A percentile compares a stretch with the other conserved stretches of the same genome.
Evolutionary conservation across 1,284 basidiomycete species (phyloP).

Genomic region (Microbotryum lychnidis-dioicae): DNA sequence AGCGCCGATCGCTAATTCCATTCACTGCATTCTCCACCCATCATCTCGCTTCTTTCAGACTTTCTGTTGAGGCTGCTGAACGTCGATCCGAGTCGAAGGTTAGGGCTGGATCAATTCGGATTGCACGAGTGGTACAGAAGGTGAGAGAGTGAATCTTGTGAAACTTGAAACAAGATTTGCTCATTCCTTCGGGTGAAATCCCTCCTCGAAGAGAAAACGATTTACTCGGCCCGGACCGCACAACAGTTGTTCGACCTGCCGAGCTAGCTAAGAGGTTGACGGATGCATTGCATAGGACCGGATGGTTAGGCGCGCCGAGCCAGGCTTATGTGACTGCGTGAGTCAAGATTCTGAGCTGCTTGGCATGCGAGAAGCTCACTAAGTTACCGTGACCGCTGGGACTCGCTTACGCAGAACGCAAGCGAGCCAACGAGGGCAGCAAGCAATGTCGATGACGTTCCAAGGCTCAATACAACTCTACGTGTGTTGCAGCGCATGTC

Average conservation of each 20-base stretch:
- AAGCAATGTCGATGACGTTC: constrained; percentile 20
- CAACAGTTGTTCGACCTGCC: no score
- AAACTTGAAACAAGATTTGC: neutral
- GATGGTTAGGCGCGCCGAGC: constrained; percentile 19
- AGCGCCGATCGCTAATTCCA: no score
- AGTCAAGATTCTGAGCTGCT: neutral
- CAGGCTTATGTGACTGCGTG: constrained; percentile 17
- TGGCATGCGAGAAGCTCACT: neutral
- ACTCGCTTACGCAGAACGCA: no score
- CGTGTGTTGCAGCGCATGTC: constrained; percentile 10
- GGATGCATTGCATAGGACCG: constrained; percentile 12
- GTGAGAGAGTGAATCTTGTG: constrained; percentile 41
- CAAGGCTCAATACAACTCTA: constrained; percentile 26
- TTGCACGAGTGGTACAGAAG: constrained; percentile 70
- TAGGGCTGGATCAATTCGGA: constrained; percentile 62
- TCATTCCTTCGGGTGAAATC: neutral
- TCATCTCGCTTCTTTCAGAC: constrained; percentile 44
- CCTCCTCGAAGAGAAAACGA: constrained; percentile 18
- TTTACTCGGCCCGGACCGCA: constrained; percentile 7
- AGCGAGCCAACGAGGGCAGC: constrained; percentile 1
- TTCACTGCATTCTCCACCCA: neutral
- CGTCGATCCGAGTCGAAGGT: constrained; percentile 60
- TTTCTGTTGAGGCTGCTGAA: constrained; percentile 65
- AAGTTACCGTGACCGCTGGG: no score
- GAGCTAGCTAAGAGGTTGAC: constrained; percentile 14